Conservation (phyloP, 2,329 filamentous ascomycete genomes). For the Colletotrichum kahawae region DNA sequence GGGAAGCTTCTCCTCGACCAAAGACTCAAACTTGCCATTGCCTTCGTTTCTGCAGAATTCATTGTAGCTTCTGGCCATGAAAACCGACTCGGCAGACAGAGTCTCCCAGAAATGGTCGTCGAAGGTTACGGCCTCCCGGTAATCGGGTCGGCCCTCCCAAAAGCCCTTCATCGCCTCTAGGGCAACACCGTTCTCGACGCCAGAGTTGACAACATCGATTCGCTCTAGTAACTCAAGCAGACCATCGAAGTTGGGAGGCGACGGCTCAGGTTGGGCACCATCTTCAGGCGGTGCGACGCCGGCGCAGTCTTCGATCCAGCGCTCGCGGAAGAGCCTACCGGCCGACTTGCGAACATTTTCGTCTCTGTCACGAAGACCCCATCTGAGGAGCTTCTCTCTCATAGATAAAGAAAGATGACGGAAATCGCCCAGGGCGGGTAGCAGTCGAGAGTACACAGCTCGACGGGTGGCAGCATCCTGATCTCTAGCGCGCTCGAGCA, state of each 20-base stretch:
- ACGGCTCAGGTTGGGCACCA: slow-evolving; percentile 60
- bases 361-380: slow-evolving; percentile 93
- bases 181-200: slow-evolving; percentile 87
- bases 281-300: slow-evolving; percentile 66
- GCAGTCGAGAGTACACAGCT: slow-evolving; percentile 83
- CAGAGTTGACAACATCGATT: slow-evolving; percentile 91
- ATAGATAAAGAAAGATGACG: slow-evolving; percentile 91
- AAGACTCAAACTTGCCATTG: slow-evolving; percentile 74
- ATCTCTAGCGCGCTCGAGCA: slow-evolving; percentile 90
- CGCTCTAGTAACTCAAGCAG: slow-evolving; percentile 90
- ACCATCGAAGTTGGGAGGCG: slow-evolving; percentile 77
- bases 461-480: slow-evolving; percentile 83
- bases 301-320: slow-evolving; percentile 98
- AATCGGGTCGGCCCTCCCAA: slow-evolving; percentile 90
- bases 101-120: slow-evolving; percentile 82
- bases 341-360: slow-evolving; percentile 93
- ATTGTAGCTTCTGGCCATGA: slow-evolving; percentile 91
- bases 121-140: slow-evolving; percentile 74
- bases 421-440: slow-evolving; percentile 92
- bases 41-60: slow-evolving; percentile 83
- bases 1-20: slow-evolving; percentile 91
- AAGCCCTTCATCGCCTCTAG: slow-evolving; percentile 95
- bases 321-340: slow-evolving; percentile 85
- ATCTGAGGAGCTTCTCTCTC: slow-evolving; percentile 92
- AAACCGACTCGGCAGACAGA: slow-evolving; percentile 83